A percentile compares a stretch with the other conserved stretches of the same genome.
phyloP scores from a whole-genome alignment of 2,329 filamentous ascomycete species.

The Penicillium olsonii region DNA sequence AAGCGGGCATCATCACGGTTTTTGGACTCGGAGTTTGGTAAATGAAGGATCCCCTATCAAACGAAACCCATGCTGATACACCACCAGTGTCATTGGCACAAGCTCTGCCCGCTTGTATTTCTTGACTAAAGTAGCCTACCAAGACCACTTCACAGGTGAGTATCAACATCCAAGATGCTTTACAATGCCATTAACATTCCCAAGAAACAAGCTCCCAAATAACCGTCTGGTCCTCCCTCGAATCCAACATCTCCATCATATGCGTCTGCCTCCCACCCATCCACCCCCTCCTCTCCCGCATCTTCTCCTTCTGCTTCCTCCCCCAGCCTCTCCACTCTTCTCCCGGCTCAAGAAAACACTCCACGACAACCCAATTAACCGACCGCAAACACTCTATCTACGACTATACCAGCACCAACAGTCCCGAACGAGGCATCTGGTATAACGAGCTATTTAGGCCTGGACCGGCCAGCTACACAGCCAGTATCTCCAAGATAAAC shows the following conservation, averaged over 20 bases:
- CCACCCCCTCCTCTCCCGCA: slow-evolving; percentile 26
- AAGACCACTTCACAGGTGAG: slow-evolving; percentile 25
- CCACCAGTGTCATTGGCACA: slow-evolving; percentile 29
- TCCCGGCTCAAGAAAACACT: slow-evolving; percentile 12
- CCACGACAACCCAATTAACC: slow-evolving; percentile 8
- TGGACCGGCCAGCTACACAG: slow-evolving; percentile 21
- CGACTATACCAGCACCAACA: slow-evolving; percentile 7
- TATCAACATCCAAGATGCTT: not conserved
- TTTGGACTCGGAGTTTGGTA: slow-evolving; percentile 34
- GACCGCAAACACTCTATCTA: slow-evolving; percentile 14
- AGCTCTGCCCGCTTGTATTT: slow-evolving; percentile 28
- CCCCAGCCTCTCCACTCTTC: slow-evolving; percentile 15
- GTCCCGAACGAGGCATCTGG: slow-evolving; percentile 15
- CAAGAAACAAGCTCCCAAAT: slow-evolving; percentile 26
- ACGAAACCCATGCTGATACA: not conserved
- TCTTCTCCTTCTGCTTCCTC: slow-evolving; percentile 27
- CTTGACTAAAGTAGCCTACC: slow-evolving; percentile 15
- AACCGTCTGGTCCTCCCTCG: slow-evolving; percentile 34
- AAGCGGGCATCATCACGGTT: slow-evolving; percentile 26
- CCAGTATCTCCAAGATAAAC: slow-evolving; percentile 28
- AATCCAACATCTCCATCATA: slow-evolving; percentile 34
- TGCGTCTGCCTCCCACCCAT: slow-evolving; percentile 33
- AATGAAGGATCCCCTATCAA: not conserved
- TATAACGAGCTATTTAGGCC: slow-evolving; percentile 21
- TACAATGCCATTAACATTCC: no score